These are phyloP conservation scores for Macrophomina tecta DNA, from an alignment of 2,329 filamentous ascomycete species.

Conservation along the genomic window DNA sequence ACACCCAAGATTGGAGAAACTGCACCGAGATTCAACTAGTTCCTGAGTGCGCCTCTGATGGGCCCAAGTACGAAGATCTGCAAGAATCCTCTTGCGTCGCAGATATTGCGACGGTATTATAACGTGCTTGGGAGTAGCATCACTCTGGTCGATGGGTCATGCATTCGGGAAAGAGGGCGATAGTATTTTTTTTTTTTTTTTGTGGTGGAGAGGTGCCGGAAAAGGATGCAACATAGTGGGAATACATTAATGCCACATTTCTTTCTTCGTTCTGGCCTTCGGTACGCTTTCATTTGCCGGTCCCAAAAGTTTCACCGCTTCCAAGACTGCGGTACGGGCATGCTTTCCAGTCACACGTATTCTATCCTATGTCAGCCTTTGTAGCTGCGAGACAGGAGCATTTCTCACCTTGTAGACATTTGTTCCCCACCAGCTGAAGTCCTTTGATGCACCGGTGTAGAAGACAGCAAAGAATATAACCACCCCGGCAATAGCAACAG, in stretches of 20 bases:
- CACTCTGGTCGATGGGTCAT: too few species aligned
- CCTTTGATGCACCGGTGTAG: background rate
- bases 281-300: too few species aligned
- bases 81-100: background rate
- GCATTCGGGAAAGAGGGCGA: too few species aligned
- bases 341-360: background rate
- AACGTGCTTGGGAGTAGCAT: background rate
- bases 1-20: background rate
- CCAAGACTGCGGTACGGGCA: background rate
- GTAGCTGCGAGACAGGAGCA: background rate
- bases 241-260: too few species aligned
- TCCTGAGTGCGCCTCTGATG: background rate
- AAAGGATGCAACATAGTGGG: too few species aligned
- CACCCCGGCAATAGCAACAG: conserved; percentile 34
- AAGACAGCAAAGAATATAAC: conserved; percentile 37
- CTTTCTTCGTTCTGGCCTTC: too few species aligned
- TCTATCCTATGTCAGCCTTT: background rate
- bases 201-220: too few species aligned
- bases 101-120: background rate
- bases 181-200: too few species aligned
- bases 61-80: background rate
- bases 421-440: conserved; percentile 9
- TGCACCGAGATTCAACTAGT: conserved; percentile 1
- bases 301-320: background rate
- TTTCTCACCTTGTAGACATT: background rate